Evolutionary conservation across 345 rosid species (phyloP).

Genomic region (Rhodomyrtus tomentosa): DNA sequence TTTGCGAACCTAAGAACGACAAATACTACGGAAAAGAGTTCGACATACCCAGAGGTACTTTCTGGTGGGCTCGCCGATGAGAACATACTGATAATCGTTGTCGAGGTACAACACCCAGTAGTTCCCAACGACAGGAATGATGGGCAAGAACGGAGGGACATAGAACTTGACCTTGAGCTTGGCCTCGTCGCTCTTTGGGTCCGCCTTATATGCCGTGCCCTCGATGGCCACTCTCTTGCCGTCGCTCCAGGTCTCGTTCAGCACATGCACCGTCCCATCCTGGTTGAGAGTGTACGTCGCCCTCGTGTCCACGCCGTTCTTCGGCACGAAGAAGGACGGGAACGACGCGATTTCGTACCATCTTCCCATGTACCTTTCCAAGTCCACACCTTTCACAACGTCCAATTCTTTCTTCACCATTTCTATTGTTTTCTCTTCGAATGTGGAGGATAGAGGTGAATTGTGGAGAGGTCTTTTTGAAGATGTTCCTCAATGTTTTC

Average conservation of each 20-base stretch:
- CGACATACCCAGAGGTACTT: constrained; percentile 65
- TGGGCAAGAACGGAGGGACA: constrained; percentile 78
- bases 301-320: constrained; percentile 57
- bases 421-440: not conserved
- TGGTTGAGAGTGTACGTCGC: constrained; percentile 71
- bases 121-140: constrained; percentile 67
- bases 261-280: constrained; percentile 72
- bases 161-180: constrained; percentile 86
- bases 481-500: not conserved
- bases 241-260: constrained; percentile 69
- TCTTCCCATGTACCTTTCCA: constrained; percentile 74
- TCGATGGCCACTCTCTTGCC: constrained; percentile 61
- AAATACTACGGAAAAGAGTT: not conserved
- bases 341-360: constrained; percentile 94
- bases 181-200: constrained; percentile 72
- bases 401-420: constrained; percentile 53
- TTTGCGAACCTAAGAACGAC: not conserved
- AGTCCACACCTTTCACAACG: constrained; percentile 58
- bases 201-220: constrained; percentile 67
- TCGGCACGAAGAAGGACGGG: constrained; percentile 70
- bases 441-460: not conserved
- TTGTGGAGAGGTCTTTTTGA: not conserved
- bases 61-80: constrained; percentile 70
- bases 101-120: constrained; percentile 80
- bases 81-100: constrained; percentile 44